These are phyloP conservation scores for Oropetium thomaeum DNA, from an alignment of 176 grass and related monocot species.

Conservation along the genomic window DNA sequence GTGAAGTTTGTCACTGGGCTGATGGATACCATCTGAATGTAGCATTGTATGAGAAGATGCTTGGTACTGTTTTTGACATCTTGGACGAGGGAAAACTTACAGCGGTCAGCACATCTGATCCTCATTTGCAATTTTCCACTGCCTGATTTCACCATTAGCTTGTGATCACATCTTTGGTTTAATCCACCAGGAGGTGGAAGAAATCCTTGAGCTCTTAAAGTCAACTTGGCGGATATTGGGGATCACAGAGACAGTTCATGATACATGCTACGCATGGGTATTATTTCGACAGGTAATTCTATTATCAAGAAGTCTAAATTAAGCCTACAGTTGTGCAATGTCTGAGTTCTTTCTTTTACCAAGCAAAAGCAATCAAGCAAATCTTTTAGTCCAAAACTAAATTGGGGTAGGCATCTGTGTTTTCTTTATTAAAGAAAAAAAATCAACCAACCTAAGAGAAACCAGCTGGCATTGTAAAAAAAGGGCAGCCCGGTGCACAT, in stretches of 20 bases:
- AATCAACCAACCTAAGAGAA: too few relatives aligned
- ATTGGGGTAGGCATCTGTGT: too few relatives aligned
- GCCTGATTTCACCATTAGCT: not conserved
- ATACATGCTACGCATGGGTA: constrained; percentile 97
- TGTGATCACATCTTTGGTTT: constrained; percentile 34
- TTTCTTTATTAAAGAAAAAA: too few relatives aligned
- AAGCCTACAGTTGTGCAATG: constrained; percentile 3
- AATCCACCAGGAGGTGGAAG: constrained; percentile 81
- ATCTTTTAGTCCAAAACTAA: too few relatives aligned
- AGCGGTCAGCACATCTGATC: constrained; percentile 59
- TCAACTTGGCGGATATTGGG: constrained; percentile 95
- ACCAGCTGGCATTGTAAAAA: too few relatives aligned
- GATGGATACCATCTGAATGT: constrained; percentile 97
- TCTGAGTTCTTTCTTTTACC: not conserved
- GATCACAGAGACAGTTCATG: constrained; percentile 89
- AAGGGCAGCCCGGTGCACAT: too few relatives aligned
- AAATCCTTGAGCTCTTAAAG: constrained; percentile 95
- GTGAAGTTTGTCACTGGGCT: constrained; percentile 97
- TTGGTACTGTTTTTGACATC: constrained; percentile 88
- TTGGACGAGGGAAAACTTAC: constrained; percentile 96
- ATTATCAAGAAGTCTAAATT: constrained; percentile 2
- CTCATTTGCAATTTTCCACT: constrained; percentile 13
- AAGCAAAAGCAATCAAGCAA: too few relatives aligned
- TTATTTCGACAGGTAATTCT: constrained; percentile 94
- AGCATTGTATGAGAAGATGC: constrained; percentile 87